Evolutionary conservation across 345 rosid species (phyloP), one percentile per base, ranked within the genome.

Genomic region (Angophora floribunda): DNA sequence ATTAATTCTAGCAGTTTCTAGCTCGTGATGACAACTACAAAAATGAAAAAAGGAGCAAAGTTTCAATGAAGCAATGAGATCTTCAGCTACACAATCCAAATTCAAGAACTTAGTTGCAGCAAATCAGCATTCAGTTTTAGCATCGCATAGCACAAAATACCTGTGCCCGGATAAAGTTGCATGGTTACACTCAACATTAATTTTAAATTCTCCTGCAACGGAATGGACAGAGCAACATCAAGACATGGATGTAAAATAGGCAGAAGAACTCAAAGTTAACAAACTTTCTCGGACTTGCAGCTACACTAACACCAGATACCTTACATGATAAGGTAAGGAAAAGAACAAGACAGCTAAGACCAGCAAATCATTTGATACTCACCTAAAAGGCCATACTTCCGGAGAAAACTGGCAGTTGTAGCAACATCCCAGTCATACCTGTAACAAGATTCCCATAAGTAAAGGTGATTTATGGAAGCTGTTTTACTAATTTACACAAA

Each of bases 381-480:
- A 96, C 96, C 94, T 53, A 95, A 21, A 55, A 98, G 98, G 70
- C 96, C 97, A 89, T 97, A 97, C 90, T 98, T 98, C 87, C 95
- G 89, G 92, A 98, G 90, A 92, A 98, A 98, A 89, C 94, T 94
- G 50, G 98, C 93, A 89, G 99, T 61, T 75, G 99, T 97, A 86
- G 99, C 99, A 87, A 97, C 99, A 94, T 98, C 99, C 99, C 99
- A 98, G 85, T 98, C 98, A 87, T 97, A 94, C 92, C 96, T 94
- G 90, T 36, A 7, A 90, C 7, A 36, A 70, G 47, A 70, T 36
- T 70, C 47, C 47, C 80, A 17, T 70, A 36, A 36, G 26, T 70
- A 70, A 70, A 70, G 7, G 13, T 36, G 47, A 36, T 36, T 70
- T 13, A 9, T 8, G 13, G 47, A 70, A 17, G 47, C 80, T 32